Base-by-base conservation (phyloP, 257 asterid species). In the Cinchona pubescens region DNA sequence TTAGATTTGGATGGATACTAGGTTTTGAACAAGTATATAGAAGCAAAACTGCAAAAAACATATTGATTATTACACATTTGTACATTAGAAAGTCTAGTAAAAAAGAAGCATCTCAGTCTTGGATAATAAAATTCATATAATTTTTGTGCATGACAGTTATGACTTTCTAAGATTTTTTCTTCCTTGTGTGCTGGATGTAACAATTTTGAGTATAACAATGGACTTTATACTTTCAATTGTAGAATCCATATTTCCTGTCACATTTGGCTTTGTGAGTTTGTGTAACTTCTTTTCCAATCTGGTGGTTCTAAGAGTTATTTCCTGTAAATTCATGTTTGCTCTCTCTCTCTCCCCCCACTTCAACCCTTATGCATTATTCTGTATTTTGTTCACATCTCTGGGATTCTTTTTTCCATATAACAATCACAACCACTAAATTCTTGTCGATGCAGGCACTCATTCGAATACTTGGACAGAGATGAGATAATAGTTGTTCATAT, bases 381-480 rank as follows among this genome's bases (percentile, higher is more conserved):
- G 23, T 43, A 9, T 43, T 32, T 42, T 68, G 46, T 48, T 19
- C 2, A 63, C 60, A 34, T 1, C 72, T 32, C 46, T 53, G 43
- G 25, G 32, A 25, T 35, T 37, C 70, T 61, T 27, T 48, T 51
- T 34, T 29, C 32, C 64, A 13, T 56, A 59, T 75, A 58, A 32
- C 62, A 46, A 29, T 21, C 76, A 67, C 46, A 71, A 56, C 49
- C 43, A n/a, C 65, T n/a, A n/a, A n/a, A n/a, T 12, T 67, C 56
- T 46, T 75, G 69, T 64, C 56, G 70, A 79, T 82, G 77, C 90
- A 94, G 98, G 83, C 89, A 90, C 88, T 86, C 96, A 43, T 85
- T 92, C 77, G 95, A 92, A 82, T 92, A 94, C 84, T 73, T 88
- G 73, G 96, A 88, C 67, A 85, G 85, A 85, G 97, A 92, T 55